Base-by-base conservation (phyloP, 78 protist species). In the Isochrysis galbana region DNA sequence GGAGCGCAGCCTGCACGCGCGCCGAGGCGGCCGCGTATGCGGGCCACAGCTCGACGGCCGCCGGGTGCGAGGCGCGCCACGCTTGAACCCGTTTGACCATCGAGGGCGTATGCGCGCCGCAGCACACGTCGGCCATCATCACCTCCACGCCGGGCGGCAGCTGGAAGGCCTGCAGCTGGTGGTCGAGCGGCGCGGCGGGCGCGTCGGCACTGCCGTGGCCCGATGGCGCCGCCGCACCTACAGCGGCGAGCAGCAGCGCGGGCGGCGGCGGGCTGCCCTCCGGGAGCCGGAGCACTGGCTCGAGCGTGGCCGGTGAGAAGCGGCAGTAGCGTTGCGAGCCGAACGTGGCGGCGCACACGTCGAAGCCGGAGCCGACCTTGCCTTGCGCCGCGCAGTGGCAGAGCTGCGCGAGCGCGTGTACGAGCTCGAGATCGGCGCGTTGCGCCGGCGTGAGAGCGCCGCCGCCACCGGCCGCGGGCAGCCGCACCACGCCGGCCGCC, bases 291-390 rank as follows among this genome's bases (percentile, higher is more conserved):
- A 61, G 74, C 74, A 61, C 29, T 32, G 10, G 10, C 74, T 61
- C 29, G 74, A 61, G 19, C n/a, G 23, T 7, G n/a, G 74, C 10
- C 29, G 74, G 74, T 32, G 74, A 61, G 74, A 61, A 61, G n/a
- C 74, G 74, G 74, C 82, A 72, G 94, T 96, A 97, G 5, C 54
- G 77, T 29, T 93, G 94, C 45, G 96, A 70, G 42, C 98, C 98
- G 80, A 74, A 95, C 21, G 90, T 91, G 7, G 98, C 97, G 22
- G 97, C 42, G 42, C 94, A 80, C 39, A 97, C 96, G 86, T 97
- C 98, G 82, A 97, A 97, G 25, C 98, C 98, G 83, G 95, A 90
- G 34, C 98, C 98, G 38, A 97, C 90, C 86, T 95, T 95, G 41
- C 97, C 97, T 78, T 97, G 98, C 10, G 98, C 97, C 19, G 82